Conservation (phyloP, 2,329 filamentous ascomycete species). For the Geoglossum cookeanum region DNA sequence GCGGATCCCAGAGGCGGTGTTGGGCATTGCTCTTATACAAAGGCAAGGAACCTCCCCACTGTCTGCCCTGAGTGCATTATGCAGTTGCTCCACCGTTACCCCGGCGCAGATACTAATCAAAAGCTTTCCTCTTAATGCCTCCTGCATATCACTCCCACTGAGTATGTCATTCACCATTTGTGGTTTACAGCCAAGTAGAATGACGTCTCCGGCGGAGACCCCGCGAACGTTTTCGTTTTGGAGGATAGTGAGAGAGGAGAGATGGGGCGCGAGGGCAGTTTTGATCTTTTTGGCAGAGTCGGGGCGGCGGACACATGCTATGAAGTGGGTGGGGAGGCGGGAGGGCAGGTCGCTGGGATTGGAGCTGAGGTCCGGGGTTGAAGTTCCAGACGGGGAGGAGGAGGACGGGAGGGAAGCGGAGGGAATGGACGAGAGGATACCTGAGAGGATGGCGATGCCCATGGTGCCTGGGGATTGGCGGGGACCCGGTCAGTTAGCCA, state of each 20-base stretch:
- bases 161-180: constrained; percentile 53
- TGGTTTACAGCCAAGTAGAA: constrained; percentile 68
- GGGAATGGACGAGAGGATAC: constrained; percentile 53
- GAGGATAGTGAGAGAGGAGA: constrained; percentile 42
- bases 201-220: constrained; percentile 47
- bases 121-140: constrained; percentile 60
- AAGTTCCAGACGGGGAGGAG: constrained; percentile 15
- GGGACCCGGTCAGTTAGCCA: constrained; percentile 1
- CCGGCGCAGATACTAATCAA: constrained; percentile 69
- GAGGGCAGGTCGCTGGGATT: constrained; percentile 27
- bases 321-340: constrained; percentile 53
- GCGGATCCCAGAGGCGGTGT: constrained; percentile 59
- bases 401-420: constrained; percentile 20
- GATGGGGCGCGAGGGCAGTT: constrained; percentile 42
- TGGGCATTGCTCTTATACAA: constrained; percentile 61
- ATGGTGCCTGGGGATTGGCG: constrained; percentile 44
- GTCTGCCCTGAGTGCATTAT: constrained; percentile 29
- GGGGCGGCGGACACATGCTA: constrained; percentile 59
- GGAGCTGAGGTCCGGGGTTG: constrained; percentile 5
- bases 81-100: constrained; percentile 49
- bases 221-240: constrained; percentile 54
- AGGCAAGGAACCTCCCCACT: constrained; percentile 23
- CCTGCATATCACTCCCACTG: constrained; percentile 37
- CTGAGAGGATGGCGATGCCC: constrained; percentile 67
- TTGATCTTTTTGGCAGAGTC: constrained; percentile 51